A percentile compares a stretch with the other conserved stretches of the same genome.
Evolutionary conservation across 2,329 filamentous ascomycete genomes (phyloP).

Genomic region (Xylaria sp.): DNA sequence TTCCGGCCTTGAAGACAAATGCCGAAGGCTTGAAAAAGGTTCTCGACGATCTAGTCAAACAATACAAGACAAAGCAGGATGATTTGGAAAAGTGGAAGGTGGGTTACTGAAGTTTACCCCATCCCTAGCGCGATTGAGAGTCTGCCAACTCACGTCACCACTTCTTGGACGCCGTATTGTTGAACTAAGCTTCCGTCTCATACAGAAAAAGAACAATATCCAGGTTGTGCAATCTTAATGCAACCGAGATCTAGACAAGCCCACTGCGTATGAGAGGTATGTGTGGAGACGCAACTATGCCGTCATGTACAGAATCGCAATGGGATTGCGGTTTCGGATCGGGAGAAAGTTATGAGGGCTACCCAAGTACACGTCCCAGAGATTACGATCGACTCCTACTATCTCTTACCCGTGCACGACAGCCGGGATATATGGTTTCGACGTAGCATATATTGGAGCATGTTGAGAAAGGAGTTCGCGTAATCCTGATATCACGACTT

Average conservation of each 20-base stretch:
- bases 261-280: constrained; percentile 21
- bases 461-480: constrained; percentile 43
- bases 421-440: constrained; percentile 42
- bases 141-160: constrained; percentile 33
- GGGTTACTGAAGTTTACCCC: constrained; percentile 38
- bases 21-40: constrained; percentile 94
- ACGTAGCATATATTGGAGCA: constrained; percentile 41
- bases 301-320: constrained; percentile 27
- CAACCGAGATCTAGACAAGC: constrained; percentile 31
- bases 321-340: constrained; percentile 24
- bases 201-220: constrained; percentile 88
- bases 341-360: constrained; percentile 21
- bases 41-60: constrained; percentile 92
- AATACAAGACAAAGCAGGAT: constrained; percentile 93
- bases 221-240: constrained; percentile 82
- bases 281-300: constrained; percentile 33
- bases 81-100: constrained; percentile 99
- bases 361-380: constrained; percentile 24
- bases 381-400: constrained; percentile 20
- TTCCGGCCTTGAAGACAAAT: constrained; percentile 92
- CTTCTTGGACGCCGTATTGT: constrained; percentile 22
- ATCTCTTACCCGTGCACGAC: constrained; percentile 35
- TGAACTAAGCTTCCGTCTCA: constrained; percentile 41
- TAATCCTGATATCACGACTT: constrained; percentile 44
- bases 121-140: constrained; percentile 21